These are phyloP conservation scores for Kalaharituber pfeilii DNA, from an alignment of 2,329 filamentous ascomycete species.

Conservation along the genomic window DNA sequence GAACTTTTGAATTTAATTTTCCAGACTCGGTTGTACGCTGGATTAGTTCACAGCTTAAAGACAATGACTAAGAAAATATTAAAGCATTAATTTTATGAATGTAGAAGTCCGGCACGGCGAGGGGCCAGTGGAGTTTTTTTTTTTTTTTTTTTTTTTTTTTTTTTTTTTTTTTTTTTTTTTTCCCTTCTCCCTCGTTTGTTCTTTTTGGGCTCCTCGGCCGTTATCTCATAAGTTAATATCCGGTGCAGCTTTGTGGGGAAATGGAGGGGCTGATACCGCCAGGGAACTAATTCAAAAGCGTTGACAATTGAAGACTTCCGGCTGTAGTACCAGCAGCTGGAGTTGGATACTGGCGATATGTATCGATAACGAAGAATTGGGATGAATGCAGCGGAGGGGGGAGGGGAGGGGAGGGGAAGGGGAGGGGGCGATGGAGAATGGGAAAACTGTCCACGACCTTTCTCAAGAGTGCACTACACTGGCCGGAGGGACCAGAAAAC, in stretches of 20 bases:
- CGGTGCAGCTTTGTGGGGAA: slow-evolving; percentile 4
- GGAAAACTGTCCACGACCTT: no score
- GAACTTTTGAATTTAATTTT: neutral
- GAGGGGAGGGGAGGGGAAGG: neutral
- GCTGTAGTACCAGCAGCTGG: slow-evolving; percentile 8
- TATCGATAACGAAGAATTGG: neutral
- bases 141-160: no score
- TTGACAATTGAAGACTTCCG: neutral
- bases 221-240: slow-evolving; percentile 11
- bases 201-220: slow-evolving; percentile 2
- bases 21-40: neutral
- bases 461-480: no score
- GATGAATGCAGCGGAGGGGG: neutral
- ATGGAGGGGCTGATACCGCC: neutral
- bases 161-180: slow-evolving; percentile 1
- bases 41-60: neutral
- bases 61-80: neutral
- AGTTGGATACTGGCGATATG: neutral
- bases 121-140: neutral
- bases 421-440: neutral
- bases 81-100: neutral
- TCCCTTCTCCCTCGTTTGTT: neutral
- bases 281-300: neutral
- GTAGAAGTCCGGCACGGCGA: neutral
- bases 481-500: no score